These are phyloP conservation scores for Stereocaulon alpinum DNA, from an alignment of 495 filamentous ascomycete genomes.

Conservation along the genomic window DNA sequence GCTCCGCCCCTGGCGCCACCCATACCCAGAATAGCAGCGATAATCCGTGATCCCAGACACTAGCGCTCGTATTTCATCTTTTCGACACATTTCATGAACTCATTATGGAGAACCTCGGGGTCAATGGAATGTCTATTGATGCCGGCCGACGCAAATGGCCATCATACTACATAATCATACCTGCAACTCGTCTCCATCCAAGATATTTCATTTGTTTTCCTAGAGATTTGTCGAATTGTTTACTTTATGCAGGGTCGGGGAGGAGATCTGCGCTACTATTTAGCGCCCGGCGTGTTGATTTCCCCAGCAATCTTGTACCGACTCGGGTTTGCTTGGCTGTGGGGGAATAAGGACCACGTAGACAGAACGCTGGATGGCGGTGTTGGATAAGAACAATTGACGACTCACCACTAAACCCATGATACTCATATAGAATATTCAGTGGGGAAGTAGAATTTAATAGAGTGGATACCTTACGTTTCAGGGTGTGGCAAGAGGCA, in stretches of 20 bases:
- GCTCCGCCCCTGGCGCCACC: background rate
- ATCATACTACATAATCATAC: no score
- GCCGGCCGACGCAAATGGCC: no score
- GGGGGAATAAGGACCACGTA: background rate
- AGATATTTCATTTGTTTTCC: background rate
- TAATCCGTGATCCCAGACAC: background rate
- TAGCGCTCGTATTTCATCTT: constrained; percentile 1
- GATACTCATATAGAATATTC: background rate
- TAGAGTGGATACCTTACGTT: background rate
- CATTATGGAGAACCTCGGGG: no score
- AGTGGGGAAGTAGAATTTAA: background rate
- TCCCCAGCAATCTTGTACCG: background rate
- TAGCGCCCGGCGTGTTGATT: background rate
- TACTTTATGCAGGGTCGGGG: background rate
- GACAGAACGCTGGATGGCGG: background rate
- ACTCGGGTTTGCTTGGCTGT: background rate
- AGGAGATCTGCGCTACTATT: background rate
- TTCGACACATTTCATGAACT: background rate
- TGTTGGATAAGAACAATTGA: background rate
- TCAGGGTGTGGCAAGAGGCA: background rate
- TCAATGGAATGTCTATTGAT: no score
- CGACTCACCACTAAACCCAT: background rate
- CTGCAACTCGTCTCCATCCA: no score
- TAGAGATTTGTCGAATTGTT: background rate
- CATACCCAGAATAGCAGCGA: constrained; percentile 2